A percentile compares a stretch with the other conserved stretches of the same genome.
These are phyloP conservation scores for Daldinia vernicosa DNA, from an alignment of 495 filamentous ascomycete genomes.

Conservation along the genomic window DNA sequence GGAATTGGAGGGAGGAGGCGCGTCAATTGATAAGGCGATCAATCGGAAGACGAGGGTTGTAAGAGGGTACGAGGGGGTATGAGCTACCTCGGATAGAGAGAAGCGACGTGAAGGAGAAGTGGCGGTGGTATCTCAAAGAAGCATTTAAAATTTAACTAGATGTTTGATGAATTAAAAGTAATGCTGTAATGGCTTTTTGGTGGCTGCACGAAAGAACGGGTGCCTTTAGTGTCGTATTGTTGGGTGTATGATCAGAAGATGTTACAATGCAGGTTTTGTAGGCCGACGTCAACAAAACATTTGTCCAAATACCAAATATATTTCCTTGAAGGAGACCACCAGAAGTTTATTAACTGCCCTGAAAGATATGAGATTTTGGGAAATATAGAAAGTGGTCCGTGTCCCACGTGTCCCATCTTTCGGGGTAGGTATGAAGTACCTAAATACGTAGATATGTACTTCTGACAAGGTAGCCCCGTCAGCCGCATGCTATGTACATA, in stretches of 20 bases:
- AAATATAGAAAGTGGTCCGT: neutral
- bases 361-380: neutral
- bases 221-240: constrained; percentile 7
- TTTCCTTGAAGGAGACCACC: neutral
- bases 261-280: constrained; percentile 11
- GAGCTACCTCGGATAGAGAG: constrained; percentile 1
- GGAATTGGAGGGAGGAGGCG: constrained; percentile 2
- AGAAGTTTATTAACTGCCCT: constrained; percentile 5
- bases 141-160: neutral
- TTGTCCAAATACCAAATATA: constrained; percentile 5
- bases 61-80: neutral
- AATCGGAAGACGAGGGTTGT: neutral
- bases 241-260: constrained; percentile 8
- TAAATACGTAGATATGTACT: neutral
- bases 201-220: neutral
- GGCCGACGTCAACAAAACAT: constrained; percentile 33
- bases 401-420: neutral
- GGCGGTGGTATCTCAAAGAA: constrained; percentile 5
- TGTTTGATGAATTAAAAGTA: neutral
- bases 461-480: neutral
- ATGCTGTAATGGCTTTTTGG: neutral
- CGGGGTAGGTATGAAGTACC: neutral
- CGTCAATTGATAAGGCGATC: constrained; percentile 17
- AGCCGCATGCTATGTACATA: neutral
- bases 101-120: constrained; percentile 2